These are phyloP conservation scores for Schizochytrium sp. DNA, from an alignment of 108 stramenopile genomes.

Conservation along the genomic window DNA sequence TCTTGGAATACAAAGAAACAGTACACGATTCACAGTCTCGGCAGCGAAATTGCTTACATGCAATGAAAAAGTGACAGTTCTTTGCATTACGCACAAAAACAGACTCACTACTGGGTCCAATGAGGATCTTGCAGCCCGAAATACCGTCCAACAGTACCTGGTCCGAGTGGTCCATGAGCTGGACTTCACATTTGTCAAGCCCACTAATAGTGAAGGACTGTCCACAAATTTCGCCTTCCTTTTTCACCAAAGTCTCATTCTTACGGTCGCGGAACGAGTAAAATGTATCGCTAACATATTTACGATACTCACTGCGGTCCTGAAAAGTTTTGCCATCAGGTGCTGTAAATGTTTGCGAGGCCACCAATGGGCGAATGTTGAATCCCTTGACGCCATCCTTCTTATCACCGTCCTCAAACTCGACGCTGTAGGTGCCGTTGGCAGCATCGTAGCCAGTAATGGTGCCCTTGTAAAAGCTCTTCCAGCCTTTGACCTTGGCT, in stretches of 20 bases:
- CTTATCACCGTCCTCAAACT: conserved; percentile 51
- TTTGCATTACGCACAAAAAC: conserved; percentile 82
- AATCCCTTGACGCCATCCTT: conserved; percentile 42
- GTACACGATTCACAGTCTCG: conserved; percentile 81
- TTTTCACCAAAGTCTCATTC: conserved; percentile 73
- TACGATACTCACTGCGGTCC: conserved; percentile 74
- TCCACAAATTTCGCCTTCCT: conserved; percentile 78
- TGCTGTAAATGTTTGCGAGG: conserved; percentile 72
- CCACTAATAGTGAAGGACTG: conserved; percentile 81
- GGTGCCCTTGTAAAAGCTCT: conserved; percentile 48
- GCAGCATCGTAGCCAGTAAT: conserved; percentile 15
- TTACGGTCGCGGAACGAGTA: conserved; percentile 79
- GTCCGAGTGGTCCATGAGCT: conserved; percentile 79
- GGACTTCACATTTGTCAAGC: conserved; percentile 75
- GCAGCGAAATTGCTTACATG: conserved; percentile 84
- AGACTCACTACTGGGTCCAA: conserved; percentile 82
- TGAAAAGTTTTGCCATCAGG: conserved; percentile 82
- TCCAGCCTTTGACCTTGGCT: conserved; percentile 59
- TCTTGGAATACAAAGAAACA: conserved; percentile 81
- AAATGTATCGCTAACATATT: conserved; percentile 81
- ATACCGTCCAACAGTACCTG: conserved; percentile 82
- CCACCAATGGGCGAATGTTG: conserved; percentile 23
- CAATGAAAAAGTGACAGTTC: conserved; percentile 80
- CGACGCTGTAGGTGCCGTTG: conserved; percentile 15
- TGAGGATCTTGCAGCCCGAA: conserved; percentile 77